These are phyloP conservation scores for Butyriboletus loyo DNA, from an alignment of 768 basidiomycete genomes.

Conservation along the genomic window DNA sequence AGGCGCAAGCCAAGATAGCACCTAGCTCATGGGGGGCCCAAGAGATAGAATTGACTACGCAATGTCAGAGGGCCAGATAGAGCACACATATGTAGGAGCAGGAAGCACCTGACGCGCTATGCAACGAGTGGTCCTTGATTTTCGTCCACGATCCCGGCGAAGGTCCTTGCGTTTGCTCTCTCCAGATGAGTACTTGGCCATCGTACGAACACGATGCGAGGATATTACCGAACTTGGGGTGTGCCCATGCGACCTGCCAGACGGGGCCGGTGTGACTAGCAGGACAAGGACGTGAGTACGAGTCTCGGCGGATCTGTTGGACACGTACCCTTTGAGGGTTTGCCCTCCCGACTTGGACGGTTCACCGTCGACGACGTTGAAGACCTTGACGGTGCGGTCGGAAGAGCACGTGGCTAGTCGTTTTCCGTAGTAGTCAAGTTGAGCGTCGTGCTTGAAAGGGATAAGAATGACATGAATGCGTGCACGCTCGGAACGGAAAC, in stretches of 20 bases:
- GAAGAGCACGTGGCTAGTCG: conserved; percentile 96
- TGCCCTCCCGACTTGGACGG: conserved; percentile 65
- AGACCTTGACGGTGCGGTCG: conserved; percentile 92
- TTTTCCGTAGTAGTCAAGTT: conserved; percentile 96
- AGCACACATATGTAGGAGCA: background rate
- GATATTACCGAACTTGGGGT: conserved; percentile 95
- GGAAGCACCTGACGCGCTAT: conserved; percentile 86
- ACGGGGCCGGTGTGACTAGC: conserved; percentile 92
- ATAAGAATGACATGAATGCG: background rate
- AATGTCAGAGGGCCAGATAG: background rate
- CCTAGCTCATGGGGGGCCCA: conserved; percentile 99
- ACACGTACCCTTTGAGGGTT: conserved; percentile 74
- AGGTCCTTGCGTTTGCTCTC: conserved; percentile 64
- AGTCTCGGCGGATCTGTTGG: background rate
- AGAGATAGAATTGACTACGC: conserved; percentile 88
- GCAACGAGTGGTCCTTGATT: conserved; percentile 93
- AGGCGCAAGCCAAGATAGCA: conserved; percentile 94
- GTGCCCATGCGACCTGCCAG: conserved; percentile 98
- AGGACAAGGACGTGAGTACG: background rate
- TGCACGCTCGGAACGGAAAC: background rate
- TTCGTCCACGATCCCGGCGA: conserved; percentile 76
- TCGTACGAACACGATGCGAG: conserved; percentile 99
- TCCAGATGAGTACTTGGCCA: conserved; percentile 98
- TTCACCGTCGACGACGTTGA: conserved; percentile 91
- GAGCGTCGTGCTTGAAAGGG: conserved; percentile 84